phyloP scores from a whole-genome alignment of 352 stramenopile species.

The Pythium utonaiense region DNA sequence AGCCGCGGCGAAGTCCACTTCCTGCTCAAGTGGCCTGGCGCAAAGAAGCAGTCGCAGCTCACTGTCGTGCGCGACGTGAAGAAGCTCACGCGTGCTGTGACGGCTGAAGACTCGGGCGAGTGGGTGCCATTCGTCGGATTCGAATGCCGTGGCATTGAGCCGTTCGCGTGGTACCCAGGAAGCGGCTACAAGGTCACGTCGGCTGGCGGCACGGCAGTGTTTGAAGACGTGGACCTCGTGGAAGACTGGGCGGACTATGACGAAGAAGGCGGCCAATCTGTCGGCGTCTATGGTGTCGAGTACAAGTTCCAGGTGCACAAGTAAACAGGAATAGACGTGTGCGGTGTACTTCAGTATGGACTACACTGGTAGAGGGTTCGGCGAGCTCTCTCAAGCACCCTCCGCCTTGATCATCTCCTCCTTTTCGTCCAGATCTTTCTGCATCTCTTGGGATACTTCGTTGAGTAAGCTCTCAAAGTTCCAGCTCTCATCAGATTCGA shows the following conservation, averaged over 20 bases:
- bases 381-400: conserved; percentile 13
- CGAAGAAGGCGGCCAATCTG: conserved; percentile 68
- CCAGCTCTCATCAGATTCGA: conserved; percentile 66
- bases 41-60: conserved; percentile 76
- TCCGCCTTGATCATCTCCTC: conserved; percentile 56
- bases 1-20: conserved; percentile 78
- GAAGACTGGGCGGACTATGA: conserved; percentile 89
- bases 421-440: conserved; percentile 75
- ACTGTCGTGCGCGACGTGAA: conserved; percentile 85
- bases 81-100: conserved; percentile 69
- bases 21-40: conserved; percentile 81
- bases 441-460: conserved; percentile 76
- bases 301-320: conserved; percentile 84
- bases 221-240: conserved; percentile 75
- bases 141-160: conserved; percentile 83
- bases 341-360: neutral
- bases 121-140: conserved; percentile 85
- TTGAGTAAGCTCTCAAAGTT: conserved; percentile 75
- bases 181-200: conserved; percentile 71
- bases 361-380: neutral
- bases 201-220: conserved; percentile 51
- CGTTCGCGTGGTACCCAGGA: conserved; percentile 74
- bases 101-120: conserved; percentile 55
- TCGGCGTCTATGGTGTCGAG: conserved; percentile 75
- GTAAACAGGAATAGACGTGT: conserved; percentile 26